phyloP scores from a whole-genome alignment of 2,329 filamentous ascomycete species.

The Ceratocystis destructans region DNA sequence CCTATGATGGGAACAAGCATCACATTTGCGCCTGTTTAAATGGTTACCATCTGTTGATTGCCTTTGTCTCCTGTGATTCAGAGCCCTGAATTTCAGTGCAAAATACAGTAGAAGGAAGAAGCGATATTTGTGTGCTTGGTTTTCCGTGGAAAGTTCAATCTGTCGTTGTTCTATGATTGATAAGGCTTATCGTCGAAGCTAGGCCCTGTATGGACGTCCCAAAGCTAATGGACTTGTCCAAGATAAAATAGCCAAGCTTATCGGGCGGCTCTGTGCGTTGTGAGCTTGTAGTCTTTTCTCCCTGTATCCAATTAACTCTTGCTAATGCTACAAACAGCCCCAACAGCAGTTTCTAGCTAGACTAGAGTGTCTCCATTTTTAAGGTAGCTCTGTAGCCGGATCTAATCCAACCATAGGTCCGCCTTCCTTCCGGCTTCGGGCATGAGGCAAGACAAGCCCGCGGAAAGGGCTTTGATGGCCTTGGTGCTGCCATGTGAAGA shows the following conservation, averaged over 20 bases:
- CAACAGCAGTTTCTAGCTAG: background rate
- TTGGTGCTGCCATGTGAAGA: background rate
- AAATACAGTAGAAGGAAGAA: background rate
- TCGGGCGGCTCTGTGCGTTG: no score
- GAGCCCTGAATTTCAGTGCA: background rate
- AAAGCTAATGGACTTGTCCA: no score
- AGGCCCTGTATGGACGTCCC: background rate
- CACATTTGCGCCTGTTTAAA: background rate
- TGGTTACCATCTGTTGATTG: background rate
- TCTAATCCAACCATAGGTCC: background rate
- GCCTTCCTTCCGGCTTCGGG: constrained; percentile 7
- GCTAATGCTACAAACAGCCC: background rate
- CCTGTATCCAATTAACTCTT: background rate
- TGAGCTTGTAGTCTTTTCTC: background rate
- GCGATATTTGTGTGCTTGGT: background rate
- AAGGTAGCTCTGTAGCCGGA: background rate
- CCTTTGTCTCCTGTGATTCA: background rate
- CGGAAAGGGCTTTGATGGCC: constrained; percentile 1
- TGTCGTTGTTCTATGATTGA: background rate
- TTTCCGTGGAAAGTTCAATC: constrained; percentile 16
- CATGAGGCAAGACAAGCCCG: constrained; percentile 1
- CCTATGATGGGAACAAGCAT: background rate
- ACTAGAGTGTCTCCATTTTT: background rate
- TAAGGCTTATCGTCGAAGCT: constrained; percentile 3
- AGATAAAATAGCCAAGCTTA: no score